Conservation (phyloP, 2,329 filamentous ascomycete species). For the Nigrograna mackinnonii region DNA sequence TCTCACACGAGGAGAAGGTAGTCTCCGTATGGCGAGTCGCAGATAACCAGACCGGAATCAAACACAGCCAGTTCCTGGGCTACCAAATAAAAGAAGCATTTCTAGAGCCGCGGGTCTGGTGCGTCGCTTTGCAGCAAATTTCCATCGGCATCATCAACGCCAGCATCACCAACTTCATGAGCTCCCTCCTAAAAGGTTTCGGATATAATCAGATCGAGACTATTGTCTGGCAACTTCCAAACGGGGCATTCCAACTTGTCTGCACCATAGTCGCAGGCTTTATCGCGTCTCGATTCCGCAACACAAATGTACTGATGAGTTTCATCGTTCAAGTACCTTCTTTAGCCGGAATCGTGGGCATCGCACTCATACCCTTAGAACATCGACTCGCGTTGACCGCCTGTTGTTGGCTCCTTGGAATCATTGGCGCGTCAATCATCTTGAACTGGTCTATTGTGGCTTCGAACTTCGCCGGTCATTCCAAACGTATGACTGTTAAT, state of each 20-base stretch:
- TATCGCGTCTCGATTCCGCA: no score
- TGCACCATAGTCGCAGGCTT: not conserved
- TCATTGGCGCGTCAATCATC: no score
- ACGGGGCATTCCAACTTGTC: not conserved
- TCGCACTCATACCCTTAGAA: no score
- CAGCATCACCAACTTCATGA: not conserved
- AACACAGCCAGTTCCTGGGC: not conserved
- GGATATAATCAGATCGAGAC: not conserved
- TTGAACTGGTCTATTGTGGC: not conserved
- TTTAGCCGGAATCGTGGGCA: no score
- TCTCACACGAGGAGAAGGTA: not conserved
- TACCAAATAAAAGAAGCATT: conserved; percentile 1
- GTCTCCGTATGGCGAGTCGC: not conserved
- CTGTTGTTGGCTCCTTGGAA: no score
- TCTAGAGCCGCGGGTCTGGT: not conserved
- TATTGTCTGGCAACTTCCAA: not conserved
- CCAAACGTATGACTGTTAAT: not conserved
- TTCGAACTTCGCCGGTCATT: not conserved
- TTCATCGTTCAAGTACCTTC: no score
- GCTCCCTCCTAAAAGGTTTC: not conserved
- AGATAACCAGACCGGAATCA: not conserved
- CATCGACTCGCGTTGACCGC: no score
- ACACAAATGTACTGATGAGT: no score
- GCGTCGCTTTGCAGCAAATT: not conserved
- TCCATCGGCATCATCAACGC: not conserved